Evolutionary conservation across 441 rosid genomes (phyloP), one percentile per base, ranked within the genome.

Genomic region (Daphne laureola): DNA sequence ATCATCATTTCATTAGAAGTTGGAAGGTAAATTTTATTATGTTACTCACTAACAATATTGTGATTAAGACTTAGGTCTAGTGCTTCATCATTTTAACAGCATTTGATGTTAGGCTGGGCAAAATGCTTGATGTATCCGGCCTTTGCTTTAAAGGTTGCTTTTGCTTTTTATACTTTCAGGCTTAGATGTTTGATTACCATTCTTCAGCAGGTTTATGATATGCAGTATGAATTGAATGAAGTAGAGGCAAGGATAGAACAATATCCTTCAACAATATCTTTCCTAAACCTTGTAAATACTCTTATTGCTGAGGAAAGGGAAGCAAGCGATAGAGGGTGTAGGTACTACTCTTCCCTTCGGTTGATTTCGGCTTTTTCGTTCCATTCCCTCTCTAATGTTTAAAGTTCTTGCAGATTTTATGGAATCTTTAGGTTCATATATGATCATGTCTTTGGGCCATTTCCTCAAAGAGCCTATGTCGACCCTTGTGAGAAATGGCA

Each of bases 141-240:
- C 25, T 21, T 21, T 2, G 25, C 25, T 21, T 21, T 21, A 21
- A 21, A 21, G 25, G 25, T 2, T 21, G 25, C 25, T 21, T 21
- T 2, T 21, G 25, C 25, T 21, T 21, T 21, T 21, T 21, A 21
- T 21, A 21, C 25, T 21, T 21, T 21, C 25, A 0, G 25, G 25
- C 25, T 21, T 21, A 21, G 25, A 2, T 21, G 25, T 21, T 21
- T 21, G 25, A 21, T 21, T 21, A 21, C 25, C 25, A 4, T 21
- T 21, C 25, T 21, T 21, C 25, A 0, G 31, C 77, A 93, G 99
- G 86, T 93, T 57, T 93, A 90, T 67, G 96, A 93, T 73, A 93
- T 90, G 99, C 96, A 83, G 67, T 93, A 80, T 73, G 99, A 93
- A 79, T 73, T 93, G 73, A 90, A 93, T 78, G 99, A 93, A 79